Base-by-base conservation (phyloP, 495 filamentous ascomycete genomes). In the Daldinia decipiens region DNA sequence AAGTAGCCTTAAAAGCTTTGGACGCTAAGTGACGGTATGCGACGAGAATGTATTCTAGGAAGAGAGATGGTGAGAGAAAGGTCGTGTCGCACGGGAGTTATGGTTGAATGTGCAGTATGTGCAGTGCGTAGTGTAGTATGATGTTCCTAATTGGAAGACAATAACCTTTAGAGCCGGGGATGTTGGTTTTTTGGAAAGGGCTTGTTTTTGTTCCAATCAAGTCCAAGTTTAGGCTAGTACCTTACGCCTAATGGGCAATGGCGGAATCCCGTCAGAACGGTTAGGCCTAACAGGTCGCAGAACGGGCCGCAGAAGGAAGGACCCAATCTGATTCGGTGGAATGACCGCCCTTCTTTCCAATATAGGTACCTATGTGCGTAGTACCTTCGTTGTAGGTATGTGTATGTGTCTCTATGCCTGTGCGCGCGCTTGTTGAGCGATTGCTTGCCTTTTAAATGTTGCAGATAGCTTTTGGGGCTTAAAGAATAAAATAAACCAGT, bases 201-300 rank as follows among this genome's bases (percentile, higher is more conserved):
- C 51, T 43, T 36, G 52, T 59, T 55, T 52, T 61, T 62, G 61
- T 65, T 73, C 70, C 70, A 73, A 73, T 73, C 70, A 73, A 53
- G 64, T 65, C 53, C 62, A 55, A 58, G 61, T 69, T 72, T 73
- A 69, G 70, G 61, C 65, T 65, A 62, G 70, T 65, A 68, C 70
- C 56, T 69, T 62, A 58, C 70, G 70, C 70, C 70, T 73, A 73
- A 73, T 67, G 69, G 69, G 69, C 59, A 64, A 72, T 73, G 61
- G 70, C 61, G 62, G 65, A 69, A 73, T 72, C 64, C 70, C 70
- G 70, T 73, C 65, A 69, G 70, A 53, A 73, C 60, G 70, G 70
- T 68, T 68, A 65, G 70, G 61, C 45, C 65, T 69, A 62, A 62
- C 70, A 73, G 70, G 70, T 72, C 70, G 70, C 70, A 72, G 70